phyloP scores from a whole-genome alignment of 2,329 filamentous ascomycete genomes.

The Ceratocystis lukuohia region DNA sequence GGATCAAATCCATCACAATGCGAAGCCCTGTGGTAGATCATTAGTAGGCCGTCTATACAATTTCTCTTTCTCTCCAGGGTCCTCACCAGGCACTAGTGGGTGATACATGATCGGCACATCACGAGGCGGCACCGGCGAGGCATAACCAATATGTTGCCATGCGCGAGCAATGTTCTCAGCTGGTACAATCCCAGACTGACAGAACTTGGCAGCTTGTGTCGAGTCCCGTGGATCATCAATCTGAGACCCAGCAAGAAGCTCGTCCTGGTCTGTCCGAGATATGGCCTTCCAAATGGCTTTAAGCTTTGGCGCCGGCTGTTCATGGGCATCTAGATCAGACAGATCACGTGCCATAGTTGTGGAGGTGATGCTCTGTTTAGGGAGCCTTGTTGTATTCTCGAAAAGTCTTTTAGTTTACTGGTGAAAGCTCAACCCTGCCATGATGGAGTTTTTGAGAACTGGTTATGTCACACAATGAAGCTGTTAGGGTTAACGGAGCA shows the following conservation, averaged over 20 bases:
- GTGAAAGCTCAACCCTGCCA: background rate
- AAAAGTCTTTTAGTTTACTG: background rate
- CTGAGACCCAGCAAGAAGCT: slow-evolving; percentile 40
- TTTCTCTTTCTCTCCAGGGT: background rate
- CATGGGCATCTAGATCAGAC: slow-evolving; percentile 54
- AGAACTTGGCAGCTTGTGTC: slow-evolving; percentile 33
- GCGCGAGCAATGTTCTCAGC: slow-evolving; percentile 31
- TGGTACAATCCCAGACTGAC: slow-evolving; percentile 33
- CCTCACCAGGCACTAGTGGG: slow-evolving; percentile 53
- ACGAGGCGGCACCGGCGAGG: slow-evolving; percentile 24
- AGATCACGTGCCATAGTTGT: slow-evolving; percentile 9
- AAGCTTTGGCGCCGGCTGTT: slow-evolving; percentile 59
- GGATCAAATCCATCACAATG: slow-evolving; percentile 62
- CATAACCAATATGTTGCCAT: slow-evolving; percentile 31
- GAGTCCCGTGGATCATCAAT: slow-evolving; percentile 37
- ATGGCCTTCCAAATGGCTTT: slow-evolving; percentile 63
- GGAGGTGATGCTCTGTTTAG: background rate
- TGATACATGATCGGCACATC: slow-evolving; percentile 48
- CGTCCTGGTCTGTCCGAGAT: slow-evolving; percentile 42
- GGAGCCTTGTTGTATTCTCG: background rate
- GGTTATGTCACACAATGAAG: background rate
- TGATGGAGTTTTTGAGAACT: background rate
- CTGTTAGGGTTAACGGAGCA: background rate
- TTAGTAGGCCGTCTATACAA: background rate
- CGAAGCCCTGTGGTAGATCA: slow-evolving; percentile 49